phyloP scores from a whole-genome alignment of 2,329 filamentous ascomycete genomes.

The Epichloe elymi region DNA sequence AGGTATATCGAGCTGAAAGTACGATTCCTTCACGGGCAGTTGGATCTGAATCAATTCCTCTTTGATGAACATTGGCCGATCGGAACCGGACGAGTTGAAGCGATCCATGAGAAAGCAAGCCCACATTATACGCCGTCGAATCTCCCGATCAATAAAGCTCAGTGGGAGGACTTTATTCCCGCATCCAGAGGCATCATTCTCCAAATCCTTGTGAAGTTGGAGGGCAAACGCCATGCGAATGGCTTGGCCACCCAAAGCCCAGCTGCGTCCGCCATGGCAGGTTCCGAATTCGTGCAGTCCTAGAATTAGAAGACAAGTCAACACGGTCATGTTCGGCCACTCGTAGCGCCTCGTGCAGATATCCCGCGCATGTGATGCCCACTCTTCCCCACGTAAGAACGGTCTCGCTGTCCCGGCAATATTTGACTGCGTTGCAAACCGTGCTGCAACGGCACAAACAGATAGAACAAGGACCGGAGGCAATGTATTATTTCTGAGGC shows the following conservation, averaged over 20 bases:
- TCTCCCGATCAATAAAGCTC: constrained; percentile 87
- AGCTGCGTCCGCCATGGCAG: constrained; percentile 88
- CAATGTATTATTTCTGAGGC: constrained; percentile 40
- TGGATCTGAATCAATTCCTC: constrained; percentile 84
- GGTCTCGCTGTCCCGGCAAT: constrained; percentile 57
- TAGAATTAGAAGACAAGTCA: constrained; percentile 79
- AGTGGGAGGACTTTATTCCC: constrained; percentile 51
- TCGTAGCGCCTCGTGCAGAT: constrained; percentile 84
- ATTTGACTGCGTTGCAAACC: constrained; percentile 82
- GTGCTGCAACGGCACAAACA: constrained; percentile 87
- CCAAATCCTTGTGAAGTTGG: constrained; percentile 83
- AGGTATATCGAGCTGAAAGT: constrained; percentile 83
- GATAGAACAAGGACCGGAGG: constrained; percentile 88
- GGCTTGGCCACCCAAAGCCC: constrained; percentile 89
- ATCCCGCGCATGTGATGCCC: constrained; percentile 75
- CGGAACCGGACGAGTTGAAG: constrained; percentile 91
- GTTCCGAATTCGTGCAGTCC: constrained; percentile 94
- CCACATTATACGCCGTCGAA: constrained; percentile 92
- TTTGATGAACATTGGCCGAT: constrained; percentile 80
- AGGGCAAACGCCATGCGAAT: constrained; percentile 95
- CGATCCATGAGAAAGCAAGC: constrained; percentile 95
- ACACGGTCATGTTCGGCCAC: constrained; percentile 87
- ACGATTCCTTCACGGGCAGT: constrained; percentile 77
- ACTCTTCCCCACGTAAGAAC: constrained; percentile 81
- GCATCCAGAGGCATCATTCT: constrained; percentile 57